Percentiles rank a stretch among this genome's conserved stretches.
phyloP scores from a whole-genome alignment of 768 basidiomycete genomes.

The Mycena rebaudengoi region DNA sequence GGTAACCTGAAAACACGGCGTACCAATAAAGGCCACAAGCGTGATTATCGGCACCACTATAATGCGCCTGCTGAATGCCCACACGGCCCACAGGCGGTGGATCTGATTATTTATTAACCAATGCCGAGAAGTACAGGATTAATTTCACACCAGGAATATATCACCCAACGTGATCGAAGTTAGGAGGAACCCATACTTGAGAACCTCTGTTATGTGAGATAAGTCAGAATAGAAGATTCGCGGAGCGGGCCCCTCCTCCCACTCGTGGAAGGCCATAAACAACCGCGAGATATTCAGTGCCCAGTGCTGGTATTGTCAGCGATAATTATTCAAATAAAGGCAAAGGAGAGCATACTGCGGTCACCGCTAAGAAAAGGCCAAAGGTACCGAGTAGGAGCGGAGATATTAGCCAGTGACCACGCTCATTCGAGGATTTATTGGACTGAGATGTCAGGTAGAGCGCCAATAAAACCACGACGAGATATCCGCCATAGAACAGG shows the following conservation, averaged over 20 bases:
- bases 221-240: not conserved
- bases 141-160: not conserved
- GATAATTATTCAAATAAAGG: not conserved
- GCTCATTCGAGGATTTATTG: not conserved
- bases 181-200: not conserved
- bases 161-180: not conserved
- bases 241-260: not conserved
- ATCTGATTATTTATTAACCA: not conserved
- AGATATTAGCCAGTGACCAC: not conserved
- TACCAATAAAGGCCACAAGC: not conserved
- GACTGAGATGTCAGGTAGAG: not conserved
- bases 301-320: not conserved
- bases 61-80: not conserved
- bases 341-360: not conserved
- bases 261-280: not conserved
- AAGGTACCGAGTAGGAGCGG: not conserved
- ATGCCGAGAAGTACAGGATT: not conserved
- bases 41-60: not conserved
- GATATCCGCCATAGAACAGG: not conserved
- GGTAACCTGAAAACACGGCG: too few species aligned
- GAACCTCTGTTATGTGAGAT: not conserved
- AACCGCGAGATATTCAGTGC: not conserved
- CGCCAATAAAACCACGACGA: not conserved
- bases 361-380: not conserved
- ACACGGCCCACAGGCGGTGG: not conserved